Evolutionary conservation across 495 filamentous ascomycete genomes (phyloP).

Genomic region (Podospora anserina): DNA sequence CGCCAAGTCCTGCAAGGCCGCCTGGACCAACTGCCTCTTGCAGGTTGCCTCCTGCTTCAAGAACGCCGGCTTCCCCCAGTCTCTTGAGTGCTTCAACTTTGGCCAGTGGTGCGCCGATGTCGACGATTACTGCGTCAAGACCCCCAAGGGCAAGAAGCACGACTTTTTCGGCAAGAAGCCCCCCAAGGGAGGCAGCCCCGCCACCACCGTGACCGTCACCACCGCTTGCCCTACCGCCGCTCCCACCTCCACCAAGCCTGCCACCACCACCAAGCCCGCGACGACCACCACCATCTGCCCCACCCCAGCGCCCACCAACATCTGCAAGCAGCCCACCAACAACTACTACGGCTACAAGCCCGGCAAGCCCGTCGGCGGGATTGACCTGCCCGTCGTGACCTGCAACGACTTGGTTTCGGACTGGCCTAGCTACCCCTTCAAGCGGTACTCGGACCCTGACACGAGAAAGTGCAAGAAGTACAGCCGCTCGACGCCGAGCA

Average conservation of each 20-base stretch:
- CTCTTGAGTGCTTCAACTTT: conserved; percentile 45
- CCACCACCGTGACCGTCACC: conserved; percentile 30
- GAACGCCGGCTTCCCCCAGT: conserved; percentile 45
- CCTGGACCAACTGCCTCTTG: conserved; percentile 39
- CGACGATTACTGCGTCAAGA: conserved; percentile 37
- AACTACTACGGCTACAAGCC: conserved; percentile 35
- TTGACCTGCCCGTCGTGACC: conserved; percentile 45
- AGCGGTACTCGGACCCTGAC: conserved; percentile 42
- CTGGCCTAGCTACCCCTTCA: conserved; percentile 41
- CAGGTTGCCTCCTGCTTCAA: conserved; percentile 49
- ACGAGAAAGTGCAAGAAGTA: conserved; percentile 40
- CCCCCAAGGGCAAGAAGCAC: conserved; percentile 27
- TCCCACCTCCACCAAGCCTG: conserved; percentile 30
- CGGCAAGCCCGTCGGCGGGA: conserved; percentile 47
- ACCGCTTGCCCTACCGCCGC: conserved; percentile 36
- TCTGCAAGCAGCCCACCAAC: conserved; percentile 45
- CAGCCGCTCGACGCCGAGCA: conserved; percentile 21
- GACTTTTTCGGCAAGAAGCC: conserved; percentile 41
- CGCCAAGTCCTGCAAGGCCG: conserved; percentile 32
- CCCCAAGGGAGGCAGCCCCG: conserved; percentile 26
- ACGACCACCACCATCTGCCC: conserved; percentile 35
- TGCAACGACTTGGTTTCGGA: conserved; percentile 48
- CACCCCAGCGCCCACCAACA: conserved; percentile 43
- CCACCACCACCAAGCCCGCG: conserved; percentile 21
- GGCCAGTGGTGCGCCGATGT: conserved; percentile 42